phyloP scores from a whole-genome alignment of 2,329 filamentous ascomycete genomes.

The Nemania sp. region DNA sequence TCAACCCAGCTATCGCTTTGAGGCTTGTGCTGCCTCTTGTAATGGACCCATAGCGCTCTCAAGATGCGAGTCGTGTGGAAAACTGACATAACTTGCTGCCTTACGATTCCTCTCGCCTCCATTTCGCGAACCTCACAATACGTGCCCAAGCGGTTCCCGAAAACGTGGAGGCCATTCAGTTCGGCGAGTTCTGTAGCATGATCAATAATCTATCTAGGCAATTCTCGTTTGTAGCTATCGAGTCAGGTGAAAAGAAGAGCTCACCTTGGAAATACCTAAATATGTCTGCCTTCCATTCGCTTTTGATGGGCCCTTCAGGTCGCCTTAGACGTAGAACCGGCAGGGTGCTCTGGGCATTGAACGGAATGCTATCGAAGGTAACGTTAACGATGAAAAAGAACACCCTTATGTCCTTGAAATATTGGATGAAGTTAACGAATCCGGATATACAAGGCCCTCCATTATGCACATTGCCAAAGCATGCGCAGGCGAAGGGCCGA shows the following conservation, averaged over 20 bases:
- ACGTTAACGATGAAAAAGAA: conserved; percentile 48
- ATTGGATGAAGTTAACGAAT: conserved; percentile 35
- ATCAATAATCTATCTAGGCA: conserved; percentile 7
- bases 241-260: background rate
- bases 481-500: conserved; percentile 1
- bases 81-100: too few relatives aligned
- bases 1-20: background rate
- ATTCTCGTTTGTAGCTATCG: background rate
- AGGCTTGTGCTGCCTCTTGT: background rate
- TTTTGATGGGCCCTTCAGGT: too few relatives aligned
- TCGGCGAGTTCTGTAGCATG: conserved; percentile 34
- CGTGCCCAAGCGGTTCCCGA: conserved; percentile 33
- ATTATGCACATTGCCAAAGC: background rate
- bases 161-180: conserved; percentile 31
- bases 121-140: conserved; percentile 43
- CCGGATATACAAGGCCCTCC: background rate
- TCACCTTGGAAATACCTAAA: conserved; percentile 14
- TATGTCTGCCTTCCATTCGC: background rate
- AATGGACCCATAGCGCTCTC: background rate
- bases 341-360: too few relatives aligned
- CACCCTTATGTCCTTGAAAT: conserved; percentile 47
- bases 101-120: too few relatives aligned
- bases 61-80: background rate
- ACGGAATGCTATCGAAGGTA: too few relatives aligned
- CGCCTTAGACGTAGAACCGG: too few relatives aligned